Base-by-base conservation (phyloP, 2,329 filamentous ascomycete genomes). In the Rhynchosporium secalis region DNA sequence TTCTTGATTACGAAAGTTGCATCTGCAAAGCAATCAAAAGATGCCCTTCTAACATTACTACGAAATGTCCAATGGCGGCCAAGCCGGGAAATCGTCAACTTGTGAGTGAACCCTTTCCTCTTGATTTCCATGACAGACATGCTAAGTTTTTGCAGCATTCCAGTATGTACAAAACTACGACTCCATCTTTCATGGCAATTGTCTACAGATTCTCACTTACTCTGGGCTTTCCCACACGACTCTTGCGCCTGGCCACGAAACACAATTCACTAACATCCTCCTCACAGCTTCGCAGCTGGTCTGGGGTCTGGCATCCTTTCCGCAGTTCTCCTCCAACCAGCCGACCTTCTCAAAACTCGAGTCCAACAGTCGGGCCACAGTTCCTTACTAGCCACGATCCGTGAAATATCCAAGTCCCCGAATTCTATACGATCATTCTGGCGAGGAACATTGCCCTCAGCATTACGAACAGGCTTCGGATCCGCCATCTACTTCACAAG, bases 321-420 rank as follows among this genome's bases (percentile, higher is more conserved):
- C 58, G 93, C 95, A 60, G 87, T 96, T 63, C 86, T 98, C 60
- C 85, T 99, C 15, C 95, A 99, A 76, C 95, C 95, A 31, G 90
- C 95, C 72, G 95, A 99, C 77, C 87, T 99, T 3, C 86, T 99
- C 74, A 99, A 99, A 78, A 99, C 95, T 36, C 89, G 95, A 52
- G 88, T 98, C 46, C 95, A 99, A 75, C 95, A 98, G 76, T 91
- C 91, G 40, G 86, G 86, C 55, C 82, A 84, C 48, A 83, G 85
- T 68, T 86, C 91, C 2, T 84, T 98, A 62, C 76, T 85, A 58
- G 78, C 80, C 29, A 90, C 89, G 20, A 79, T 96, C 64, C 85
- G 85, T 71, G 79, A 86, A 40, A 91, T 96, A 73, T 83, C 89
- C 66, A 78, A 79, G 69, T 86, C 84, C 9, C 87, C 89, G 3